Base-by-base conservation (phyloP, 148 eudicot species). In the Rhododendron henanense region DNA sequence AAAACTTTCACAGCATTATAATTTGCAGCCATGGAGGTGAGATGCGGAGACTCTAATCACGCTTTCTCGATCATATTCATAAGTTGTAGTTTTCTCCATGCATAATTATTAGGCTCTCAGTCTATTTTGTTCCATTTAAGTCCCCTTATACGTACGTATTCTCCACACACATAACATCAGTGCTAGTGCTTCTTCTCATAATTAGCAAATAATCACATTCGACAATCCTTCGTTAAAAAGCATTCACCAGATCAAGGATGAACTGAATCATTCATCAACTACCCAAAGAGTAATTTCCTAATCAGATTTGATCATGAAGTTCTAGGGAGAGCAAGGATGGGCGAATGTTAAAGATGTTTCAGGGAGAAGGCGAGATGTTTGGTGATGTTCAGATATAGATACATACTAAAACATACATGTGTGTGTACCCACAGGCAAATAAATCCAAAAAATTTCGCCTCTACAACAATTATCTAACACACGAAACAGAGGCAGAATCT, bases 1-100 rank as follows among this genome's bases (percentile, higher is more conserved):
- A n/a, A 50, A 78, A 47, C n/a, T n/a, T 45, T 78, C 81, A 19
- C 81, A 78, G 33, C 61, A 79, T 50, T 48, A 41, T 76, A 76
- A 44, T 78, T n/a, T 78, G 51, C 53, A 78, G 53, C 81, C 10
- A 44, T 45, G 8, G 51, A 44, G 81, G 48, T 21, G 25, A 41
- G 81, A 45, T 18, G 6, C 7, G n/a, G 79, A 7, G 71, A 65
- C 71, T 65, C 71, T 9, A 65, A n/a, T 8, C 71, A 65, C 31
- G 71, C 14, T 65, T 65, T 2, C 71, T 65, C 31, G 4, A 65
- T 65, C 71, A 65, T 65, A n/a, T 65, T n/a, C 11, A 65, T 65
- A 63, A 63, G 31, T 63, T n/a, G 25, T 63, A 63, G 25, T 28
- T 61, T 61, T 61, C 67, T 63, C 71, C 71, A 23, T 8, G 9